These are phyloP conservation scores for Ambrosia trifida DNA, from an alignment of 129 eudicot species.

Conservation along the genomic window DNA sequence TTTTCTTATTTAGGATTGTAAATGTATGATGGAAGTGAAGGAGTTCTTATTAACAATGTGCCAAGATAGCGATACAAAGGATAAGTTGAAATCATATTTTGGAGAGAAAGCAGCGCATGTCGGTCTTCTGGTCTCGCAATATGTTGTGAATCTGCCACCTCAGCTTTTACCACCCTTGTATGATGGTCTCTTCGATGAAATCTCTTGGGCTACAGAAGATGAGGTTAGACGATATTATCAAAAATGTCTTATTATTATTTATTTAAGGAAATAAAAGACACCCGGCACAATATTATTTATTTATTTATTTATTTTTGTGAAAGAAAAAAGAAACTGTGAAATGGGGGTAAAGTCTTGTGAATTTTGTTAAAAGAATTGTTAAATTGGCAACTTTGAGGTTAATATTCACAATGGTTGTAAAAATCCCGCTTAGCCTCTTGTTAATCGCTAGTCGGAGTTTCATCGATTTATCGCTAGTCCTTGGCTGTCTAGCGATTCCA, in stretches of 20 bases:
- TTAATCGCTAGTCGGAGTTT: too few relatives aligned
- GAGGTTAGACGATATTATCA: slow-evolving; percentile 71
- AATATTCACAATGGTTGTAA: not conserved
- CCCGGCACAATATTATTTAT: too few relatives aligned
- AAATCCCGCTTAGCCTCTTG: too few relatives aligned
- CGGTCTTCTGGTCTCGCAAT: slow-evolving; percentile 87
- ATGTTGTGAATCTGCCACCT: slow-evolving; percentile 89
- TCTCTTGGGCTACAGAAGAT: slow-evolving; percentile 94
- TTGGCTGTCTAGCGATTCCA: too few relatives aligned
- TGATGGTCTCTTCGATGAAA: slow-evolving; percentile 87
- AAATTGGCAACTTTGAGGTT: not conserved
- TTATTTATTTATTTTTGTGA: too few relatives aligned
- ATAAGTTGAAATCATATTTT: slow-evolving; percentile 42
- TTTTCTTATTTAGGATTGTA: slow-evolving; percentile 44
- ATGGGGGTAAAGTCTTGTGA: not conserved
- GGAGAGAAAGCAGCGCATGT: slow-evolving; percentile 59
- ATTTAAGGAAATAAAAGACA: not conserved
- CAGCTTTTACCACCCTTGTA: slow-evolving; percentile 89
- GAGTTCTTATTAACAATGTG: slow-evolving; percentile 58
- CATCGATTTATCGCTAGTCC: too few relatives aligned
- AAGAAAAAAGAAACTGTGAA: not conserved
- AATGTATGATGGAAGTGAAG: slow-evolving; percentile 69
- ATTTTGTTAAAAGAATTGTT: not conserved
- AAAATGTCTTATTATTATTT: too few relatives aligned
- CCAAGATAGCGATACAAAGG: slow-evolving; percentile 33